Conservation (phyloP, 2,329 filamentous ascomycete genomes). For the Fusarium sp. region DNA sequence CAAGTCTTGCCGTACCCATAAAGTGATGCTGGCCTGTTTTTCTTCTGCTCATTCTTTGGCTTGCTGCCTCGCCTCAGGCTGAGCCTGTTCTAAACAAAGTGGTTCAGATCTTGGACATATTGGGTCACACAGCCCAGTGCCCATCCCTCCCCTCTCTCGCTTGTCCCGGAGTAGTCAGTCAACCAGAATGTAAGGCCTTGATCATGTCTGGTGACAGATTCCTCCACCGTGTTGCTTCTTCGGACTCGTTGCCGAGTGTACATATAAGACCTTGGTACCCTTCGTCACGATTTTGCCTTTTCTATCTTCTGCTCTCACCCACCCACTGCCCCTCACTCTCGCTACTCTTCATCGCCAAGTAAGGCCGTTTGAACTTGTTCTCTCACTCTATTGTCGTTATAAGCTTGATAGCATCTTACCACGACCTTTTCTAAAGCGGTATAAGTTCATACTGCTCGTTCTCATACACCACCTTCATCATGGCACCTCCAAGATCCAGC, state of each 20-base stretch:
- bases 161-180: constrained; percentile 37
- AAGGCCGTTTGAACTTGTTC: constrained; percentile 8
- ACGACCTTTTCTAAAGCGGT: background rate
- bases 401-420: constrained; percentile 13
- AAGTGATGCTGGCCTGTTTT: constrained; percentile 39
- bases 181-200: constrained; percentile 38
- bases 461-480: constrained; percentile 30
- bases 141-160: constrained; percentile 52
- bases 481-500: constrained; percentile 53
- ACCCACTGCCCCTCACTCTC: constrained; percentile 27
- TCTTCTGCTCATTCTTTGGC: constrained; percentile 43
- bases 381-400: constrained; percentile 18
- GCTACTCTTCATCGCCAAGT: constrained; percentile 6
- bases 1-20: constrained; percentile 46
- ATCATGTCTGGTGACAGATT: constrained; percentile 40
- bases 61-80: constrained; percentile 51
- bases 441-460: constrained; percentile 12
- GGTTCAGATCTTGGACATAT: constrained; percentile 55
- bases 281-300: constrained; percentile 28
- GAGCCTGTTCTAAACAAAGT: constrained; percentile 53
- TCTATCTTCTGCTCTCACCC: constrained; percentile 21
- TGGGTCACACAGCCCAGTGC: constrained; percentile 53
- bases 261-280: constrained; percentile 47
- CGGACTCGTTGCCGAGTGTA: constrained; percentile 41
- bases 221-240: constrained; percentile 47